Evolutionary conservation across 345 rosid species (phyloP).

Genomic region (Eucalyptus polyanthemos): DNA sequence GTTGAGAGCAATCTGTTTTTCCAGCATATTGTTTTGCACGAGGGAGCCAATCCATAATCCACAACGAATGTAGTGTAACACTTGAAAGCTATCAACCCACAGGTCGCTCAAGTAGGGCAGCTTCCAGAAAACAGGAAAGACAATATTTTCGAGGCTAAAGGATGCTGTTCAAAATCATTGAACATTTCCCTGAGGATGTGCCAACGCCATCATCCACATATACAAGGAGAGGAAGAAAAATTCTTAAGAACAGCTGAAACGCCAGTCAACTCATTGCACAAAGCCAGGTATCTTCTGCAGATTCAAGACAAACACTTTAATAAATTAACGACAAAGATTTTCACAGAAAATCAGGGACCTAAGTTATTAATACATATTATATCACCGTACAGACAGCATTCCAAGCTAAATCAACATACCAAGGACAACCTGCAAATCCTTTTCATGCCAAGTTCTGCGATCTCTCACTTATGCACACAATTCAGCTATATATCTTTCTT

Average conservation of each 20-base stretch:
- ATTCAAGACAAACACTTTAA: neutral
- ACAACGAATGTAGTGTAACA: neutral
- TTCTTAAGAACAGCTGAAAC: neutral
- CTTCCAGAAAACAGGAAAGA: neutral
- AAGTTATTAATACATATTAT: neutral
- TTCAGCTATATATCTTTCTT: neutral
- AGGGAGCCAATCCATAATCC: neutral
- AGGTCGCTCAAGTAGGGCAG: neutral
- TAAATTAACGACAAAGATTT: neutral
- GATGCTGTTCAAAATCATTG: neutral
- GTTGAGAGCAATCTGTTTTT: conserved; percentile 30
- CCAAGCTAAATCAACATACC: neutral
- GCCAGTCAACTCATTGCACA: neutral
- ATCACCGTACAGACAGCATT: neutral
- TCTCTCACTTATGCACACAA: neutral
- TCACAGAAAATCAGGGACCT: neutral
- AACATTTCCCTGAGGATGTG: neutral
- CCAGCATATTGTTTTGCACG: neutral
- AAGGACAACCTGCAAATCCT: neutral
- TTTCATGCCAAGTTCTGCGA: neutral
- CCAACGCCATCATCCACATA: neutral
- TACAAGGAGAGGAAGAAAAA: neutral
- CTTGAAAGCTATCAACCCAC: neutral
- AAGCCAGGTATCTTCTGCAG: neutral
- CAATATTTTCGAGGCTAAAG: neutral